Evolutionary conservation across 352 stramenopile genomes (phyloP), one percentile per base, ranked within the genome.

Genomic region (Thalassiosira hispida): DNA sequence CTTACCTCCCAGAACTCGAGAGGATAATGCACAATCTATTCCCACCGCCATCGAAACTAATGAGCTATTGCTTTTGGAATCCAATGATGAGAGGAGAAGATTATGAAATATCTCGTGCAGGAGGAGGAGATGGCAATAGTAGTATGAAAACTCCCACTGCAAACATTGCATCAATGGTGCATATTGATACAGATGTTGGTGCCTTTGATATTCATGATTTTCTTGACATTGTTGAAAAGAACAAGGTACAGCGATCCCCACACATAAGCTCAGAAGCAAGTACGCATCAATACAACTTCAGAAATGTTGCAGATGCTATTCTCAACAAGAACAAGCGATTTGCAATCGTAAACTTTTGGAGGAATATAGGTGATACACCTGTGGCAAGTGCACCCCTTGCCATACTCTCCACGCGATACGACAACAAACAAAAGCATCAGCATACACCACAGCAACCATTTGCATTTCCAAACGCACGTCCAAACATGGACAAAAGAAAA

Each of bases 161-260:
- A 38, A 72, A 61, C 8, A 52, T 86, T 73, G 85, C 85, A 40
- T 59, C 68, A 2, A 27, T 85, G 42, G 79, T 83, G 2, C 85
- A 90, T 35, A 91, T 91, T 49, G 82, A 90, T 73, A 88, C 73
- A 33, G 85, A 91, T 63, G 66, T 90, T 11, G 81, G 77, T 51
- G 83, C 83, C 2, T 86, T 81, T 56, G 66, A 18, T 42, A 65
- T 86, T 27, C 40, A 79, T 16, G 74, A 81, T 16, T 63, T 91
- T 49, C 31, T 88, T 8, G 35, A 77, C 16, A 59, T 89, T 2
- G 61, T 91, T 7, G 44, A 80, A 27, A 87, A 87, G 35, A 91
- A 91, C 62, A 18, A 38, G 35, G 46, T 91, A 52, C 44, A 1
- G 9, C 44, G 27, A 52, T 52, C 44, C 44, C 11, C 3, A 52